Percentiles rank a stretch among this genome's conserved stretches.
Evolutionary conservation across 352 stramenopile species (phyloP).

Genomic region (Elongisporangium senticosum): DNA sequence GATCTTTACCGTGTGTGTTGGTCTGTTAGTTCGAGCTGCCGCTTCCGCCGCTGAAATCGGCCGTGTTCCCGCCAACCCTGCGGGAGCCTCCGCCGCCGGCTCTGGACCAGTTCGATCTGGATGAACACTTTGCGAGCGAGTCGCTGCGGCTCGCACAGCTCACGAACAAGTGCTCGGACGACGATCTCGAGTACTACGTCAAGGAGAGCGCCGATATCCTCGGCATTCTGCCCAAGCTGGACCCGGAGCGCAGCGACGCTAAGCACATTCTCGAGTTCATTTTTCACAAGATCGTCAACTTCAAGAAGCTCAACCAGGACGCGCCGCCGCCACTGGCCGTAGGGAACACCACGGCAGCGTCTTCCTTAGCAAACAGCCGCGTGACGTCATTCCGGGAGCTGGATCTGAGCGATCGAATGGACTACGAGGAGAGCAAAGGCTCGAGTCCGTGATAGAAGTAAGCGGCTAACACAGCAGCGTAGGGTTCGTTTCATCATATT

Average conservation of each 20-base stretch:
- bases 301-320: slow-evolving; percentile 91
- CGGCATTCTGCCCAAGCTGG: slow-evolving; percentile 76
- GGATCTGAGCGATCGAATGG: slow-evolving; percentile 11
- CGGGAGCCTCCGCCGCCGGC: slow-evolving; percentile 86
- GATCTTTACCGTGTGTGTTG: neutral
- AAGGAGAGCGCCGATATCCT: slow-evolving; percentile 91
- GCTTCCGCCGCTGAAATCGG: slow-evolving; percentile 88
- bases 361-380: neutral
- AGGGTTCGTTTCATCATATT: slow-evolving; percentile 2
- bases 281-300: slow-evolving; percentile 90
- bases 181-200: slow-evolving; percentile 94
- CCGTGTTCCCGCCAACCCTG: slow-evolving; percentile 92
- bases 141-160: slow-evolving; percentile 90
- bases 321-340: slow-evolving; percentile 17
- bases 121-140: slow-evolving; percentile 95
- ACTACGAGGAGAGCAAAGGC: slow-evolving; percentile 46
- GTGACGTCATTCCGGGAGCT: neutral
- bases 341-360: neutral
- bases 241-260: slow-evolving; percentile 64
- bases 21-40: slow-evolving; percentile 87
- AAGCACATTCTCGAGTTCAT: slow-evolving; percentile 92
- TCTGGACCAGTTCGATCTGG: slow-evolving; percentile 95
- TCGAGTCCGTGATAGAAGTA: slow-evolving; percentile 34
- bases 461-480: slow-evolving; percentile 9
- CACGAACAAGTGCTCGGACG: slow-evolving; percentile 93